Evolutionary conservation across 192 early-diverging fungal genomes (phyloP).

Genomic region (Gryganskiella cystojenkinii): DNA sequence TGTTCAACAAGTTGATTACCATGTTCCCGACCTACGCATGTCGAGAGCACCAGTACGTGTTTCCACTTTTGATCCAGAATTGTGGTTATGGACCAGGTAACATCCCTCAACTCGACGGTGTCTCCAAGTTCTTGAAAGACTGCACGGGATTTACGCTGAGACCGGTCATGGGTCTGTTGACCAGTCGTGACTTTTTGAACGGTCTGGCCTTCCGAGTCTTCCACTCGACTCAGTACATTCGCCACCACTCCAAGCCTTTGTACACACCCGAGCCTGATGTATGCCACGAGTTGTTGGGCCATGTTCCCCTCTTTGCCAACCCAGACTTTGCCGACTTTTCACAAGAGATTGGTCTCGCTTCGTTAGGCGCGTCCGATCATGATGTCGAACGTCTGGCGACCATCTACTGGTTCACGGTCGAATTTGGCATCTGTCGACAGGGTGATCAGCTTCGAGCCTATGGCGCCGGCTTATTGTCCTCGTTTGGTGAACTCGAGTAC

Average conservation of each 20-base stretch:
- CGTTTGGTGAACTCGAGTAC: conserved; percentile 96
- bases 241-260: conserved; percentile 89
- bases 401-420: conserved; percentile 93
- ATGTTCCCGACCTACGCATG: conserved; percentile 91
- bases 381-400: conserved; percentile 92
- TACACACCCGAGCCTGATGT: conserved; percentile 96
- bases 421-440: conserved; percentile 91
- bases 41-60: conserved; percentile 90
- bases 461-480: conserved; percentile 91
- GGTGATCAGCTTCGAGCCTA: conserved; percentile 80
- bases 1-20: conserved; percentile 77
- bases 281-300: conserved; percentile 95
- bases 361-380: conserved; percentile 88
- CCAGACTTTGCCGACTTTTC: conserved; percentile 94
- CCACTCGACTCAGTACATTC: conserved; percentile 97
- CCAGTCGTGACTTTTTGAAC: conserved; percentile 94
- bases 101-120: conserved; percentile 90
- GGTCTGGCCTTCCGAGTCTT: conserved; percentile 96
- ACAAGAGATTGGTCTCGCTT: conserved; percentile 94
- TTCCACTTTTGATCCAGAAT: conserved; percentile 90
- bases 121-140: conserved; percentile 92
- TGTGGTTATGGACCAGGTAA: conserved; percentile 84
- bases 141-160: conserved; percentile 95
- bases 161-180: conserved; percentile 93
- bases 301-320: conserved; percentile 82